These are phyloP conservation scores for Pyrenophora graminea DNA, from an alignment of 2,329 filamentous ascomycete genomes.

Conservation along the genomic window DNA sequence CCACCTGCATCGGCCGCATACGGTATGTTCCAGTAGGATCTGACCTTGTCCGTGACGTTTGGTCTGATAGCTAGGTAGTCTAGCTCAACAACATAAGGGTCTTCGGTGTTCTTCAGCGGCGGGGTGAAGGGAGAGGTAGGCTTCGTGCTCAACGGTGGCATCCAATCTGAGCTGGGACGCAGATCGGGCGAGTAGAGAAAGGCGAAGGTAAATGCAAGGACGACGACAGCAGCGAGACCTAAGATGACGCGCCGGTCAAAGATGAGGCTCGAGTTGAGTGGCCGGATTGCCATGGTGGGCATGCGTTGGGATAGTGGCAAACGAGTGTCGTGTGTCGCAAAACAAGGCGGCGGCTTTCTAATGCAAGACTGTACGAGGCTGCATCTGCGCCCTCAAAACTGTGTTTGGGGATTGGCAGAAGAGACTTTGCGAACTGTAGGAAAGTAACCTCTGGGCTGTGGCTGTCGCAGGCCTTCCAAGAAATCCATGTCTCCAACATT, in stretches of 20 bases:
- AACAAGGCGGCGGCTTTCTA: not conserved
- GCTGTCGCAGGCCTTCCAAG: constrained; percentile 9
- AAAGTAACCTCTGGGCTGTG: constrained; percentile 5
- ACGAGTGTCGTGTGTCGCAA: constrained; percentile 12
- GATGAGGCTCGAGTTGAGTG: constrained; percentile 32
- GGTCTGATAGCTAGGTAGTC: constrained; percentile 40
- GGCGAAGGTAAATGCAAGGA: constrained; percentile 31
- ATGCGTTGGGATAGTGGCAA: not conserved
- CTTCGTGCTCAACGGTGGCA: constrained; percentile 30
- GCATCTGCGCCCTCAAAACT: constrained; percentile 17
- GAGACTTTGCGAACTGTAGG: not conserved
- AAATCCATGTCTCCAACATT: constrained; percentile 15
- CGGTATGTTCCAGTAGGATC: constrained; percentile 41
- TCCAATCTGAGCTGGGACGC: constrained; percentile 31
- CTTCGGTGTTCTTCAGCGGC: constrained; percentile 30
- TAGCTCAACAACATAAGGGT: constrained; percentile 36
- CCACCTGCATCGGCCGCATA: constrained; percentile 38
- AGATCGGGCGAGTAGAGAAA: constrained; percentile 35
- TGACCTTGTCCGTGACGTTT: constrained; percentile 33
- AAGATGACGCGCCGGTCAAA: constrained; percentile 33
- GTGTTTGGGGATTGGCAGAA: not conserved
- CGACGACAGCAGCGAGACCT: constrained; percentile 23
- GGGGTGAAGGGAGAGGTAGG: constrained; percentile 26
- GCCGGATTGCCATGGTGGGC: constrained; percentile 25
- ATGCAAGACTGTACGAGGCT: constrained; percentile 3